Evolutionary conservation across 2,329 filamentous ascomycete genomes (phyloP), one percentile per base, ranked within the genome.

Genomic region (Fusarium transvaalense): DNA sequence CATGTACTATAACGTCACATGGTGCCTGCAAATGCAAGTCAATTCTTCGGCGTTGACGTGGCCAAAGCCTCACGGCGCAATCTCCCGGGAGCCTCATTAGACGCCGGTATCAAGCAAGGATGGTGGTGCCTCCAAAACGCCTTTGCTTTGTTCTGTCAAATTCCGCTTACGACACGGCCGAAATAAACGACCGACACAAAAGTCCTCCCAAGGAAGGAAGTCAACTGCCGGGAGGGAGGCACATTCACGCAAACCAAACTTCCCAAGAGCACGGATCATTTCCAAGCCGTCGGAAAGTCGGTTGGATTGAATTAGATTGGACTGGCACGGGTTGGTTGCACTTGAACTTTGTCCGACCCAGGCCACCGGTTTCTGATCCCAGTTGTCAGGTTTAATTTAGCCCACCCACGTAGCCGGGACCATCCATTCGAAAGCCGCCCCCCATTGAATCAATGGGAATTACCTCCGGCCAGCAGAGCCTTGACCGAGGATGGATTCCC

Each of bases 301-400:
- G 54, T 54, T 51, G 23, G 23, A 38, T 51, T 51, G 23, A 21
- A 38, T 51, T 51, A 23, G 32, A 21, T 38, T 51, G 23, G 45
- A 32, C 12, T 47, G 21, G 14, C 10, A n/a, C 17, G 31, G 14
- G 47, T 51, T 65, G 56, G 58, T 37, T 61, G 55, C 53, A 60
- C 56, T 39, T 51, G 23, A 35, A 39, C 34, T 21, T 51, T 68
- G 56, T 70, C 66, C 56, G 64, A 72, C 64, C 72, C 72, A 74
- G 59, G 66, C 71, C 62, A 61, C 54, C 71, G 72, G 72, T 71
- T 71, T 70, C 62, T 52, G 56, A 66, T 66, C 68, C 72, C 66
- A 66, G 66, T 56, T 55, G 38, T 55, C 41, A 41, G 55, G 48
- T 43, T 65, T 51, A 31, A 67, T 63, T 60, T 74, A 72, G 66